Percentiles rank a stretch among this genome's conserved stretches.
Conservation (phyloP, 495 filamentous ascomycete species). For the Trichoderma asperelloides region DNA sequence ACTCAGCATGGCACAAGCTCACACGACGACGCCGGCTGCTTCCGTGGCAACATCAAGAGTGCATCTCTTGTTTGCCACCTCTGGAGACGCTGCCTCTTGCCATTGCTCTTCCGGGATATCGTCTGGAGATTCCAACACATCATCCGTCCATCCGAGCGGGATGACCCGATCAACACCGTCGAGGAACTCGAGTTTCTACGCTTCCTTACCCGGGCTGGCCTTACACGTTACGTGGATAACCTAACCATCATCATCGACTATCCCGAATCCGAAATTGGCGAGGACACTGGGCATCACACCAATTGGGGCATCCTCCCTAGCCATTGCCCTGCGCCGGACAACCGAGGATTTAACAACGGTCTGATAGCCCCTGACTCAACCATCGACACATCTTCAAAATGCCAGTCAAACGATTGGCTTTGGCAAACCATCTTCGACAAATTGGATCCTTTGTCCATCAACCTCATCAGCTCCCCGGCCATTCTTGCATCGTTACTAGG, state of each 20-base stretch:
- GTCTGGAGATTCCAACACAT: slow-evolving; percentile 22
- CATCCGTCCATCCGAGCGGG: not conserved
- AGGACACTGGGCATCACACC: not conserved
- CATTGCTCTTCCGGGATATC: slow-evolving; percentile 34
- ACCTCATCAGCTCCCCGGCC: slow-evolving; percentile 33
- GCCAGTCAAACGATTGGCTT: slow-evolving; percentile 23
- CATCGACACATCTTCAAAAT: slow-evolving; percentile 11
- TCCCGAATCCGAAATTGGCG: not conserved
- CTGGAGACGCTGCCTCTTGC: slow-evolving; percentile 31
- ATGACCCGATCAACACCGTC: slow-evolving; percentile 15
- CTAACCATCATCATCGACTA: not conserved
- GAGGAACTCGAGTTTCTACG: slow-evolving; percentile 4
- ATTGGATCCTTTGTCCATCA: slow-evolving; percentile 33
- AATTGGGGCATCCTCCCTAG: not conserved
- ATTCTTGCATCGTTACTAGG: slow-evolving; percentile 31
- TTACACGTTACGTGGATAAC: slow-evolving; percentile 1
- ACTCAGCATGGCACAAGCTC: not conserved
- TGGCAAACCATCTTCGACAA: slow-evolving; percentile 34
- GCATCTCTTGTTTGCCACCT: slow-evolving; percentile 29
- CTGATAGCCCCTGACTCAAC: slow-evolving; percentile 6
- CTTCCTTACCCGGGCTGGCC: not conserved
- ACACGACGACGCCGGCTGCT: slow-evolving; percentile 17
- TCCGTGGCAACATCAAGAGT: slow-evolving; percentile 28
- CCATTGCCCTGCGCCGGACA: not conserved
- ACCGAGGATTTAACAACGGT: slow-evolving; percentile 4